phyloP scores from a whole-genome alignment of 805 yeast genomes.

The Barnettozyma populi region DNA sequence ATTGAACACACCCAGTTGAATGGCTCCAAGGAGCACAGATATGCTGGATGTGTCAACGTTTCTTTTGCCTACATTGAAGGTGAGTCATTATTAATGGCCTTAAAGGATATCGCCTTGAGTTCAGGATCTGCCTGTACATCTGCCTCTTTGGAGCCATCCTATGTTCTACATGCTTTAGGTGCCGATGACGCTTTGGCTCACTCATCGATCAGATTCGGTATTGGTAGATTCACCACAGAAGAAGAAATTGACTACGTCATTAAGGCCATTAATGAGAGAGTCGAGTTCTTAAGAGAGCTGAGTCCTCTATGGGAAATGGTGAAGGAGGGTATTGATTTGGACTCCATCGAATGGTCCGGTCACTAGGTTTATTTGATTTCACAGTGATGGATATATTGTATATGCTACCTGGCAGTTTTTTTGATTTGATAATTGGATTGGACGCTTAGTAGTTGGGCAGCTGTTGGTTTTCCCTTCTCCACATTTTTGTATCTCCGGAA shows the following conservation, averaged over 20 bases:
- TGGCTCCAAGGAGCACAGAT: conserved; percentile 71
- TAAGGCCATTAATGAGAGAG: conserved; percentile 82
- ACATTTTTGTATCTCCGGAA: not conserved
- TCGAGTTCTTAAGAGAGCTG: conserved; percentile 83
- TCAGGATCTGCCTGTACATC: conserved; percentile 99
- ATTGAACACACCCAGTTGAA: conserved; percentile 88
- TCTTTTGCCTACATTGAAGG: conserved; percentile 98
- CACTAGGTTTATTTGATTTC: conserved; percentile 40
- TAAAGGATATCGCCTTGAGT: conserved; percentile 91
- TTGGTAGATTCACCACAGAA: conserved; percentile 96
- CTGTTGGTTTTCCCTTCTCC: not conserved
- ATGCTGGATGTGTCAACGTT: conserved; percentile 92
- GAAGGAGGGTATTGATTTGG: conserved; percentile 94
- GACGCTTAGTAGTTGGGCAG: not conserved
- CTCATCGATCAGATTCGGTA: conserved; percentile 95
- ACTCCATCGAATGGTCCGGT: conserved; percentile 96
- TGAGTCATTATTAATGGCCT: conserved; percentile 94
- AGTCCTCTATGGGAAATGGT: conserved; percentile 99
- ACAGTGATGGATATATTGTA: not conserved
- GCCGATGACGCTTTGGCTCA: conserved; percentile 98
- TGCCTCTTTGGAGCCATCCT: conserved; percentile 95
- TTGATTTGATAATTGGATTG: not conserved
- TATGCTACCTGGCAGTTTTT: too few relatives aligned
- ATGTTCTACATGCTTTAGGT: conserved; percentile 93
- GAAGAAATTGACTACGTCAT: conserved; percentile 93